Percentiles rank a stretch among this genome's conserved stretches.
phyloP scores from a whole-genome alignment of 2,329 filamentous ascomycete genomes.

The Lecanosticta acicola region DNA sequence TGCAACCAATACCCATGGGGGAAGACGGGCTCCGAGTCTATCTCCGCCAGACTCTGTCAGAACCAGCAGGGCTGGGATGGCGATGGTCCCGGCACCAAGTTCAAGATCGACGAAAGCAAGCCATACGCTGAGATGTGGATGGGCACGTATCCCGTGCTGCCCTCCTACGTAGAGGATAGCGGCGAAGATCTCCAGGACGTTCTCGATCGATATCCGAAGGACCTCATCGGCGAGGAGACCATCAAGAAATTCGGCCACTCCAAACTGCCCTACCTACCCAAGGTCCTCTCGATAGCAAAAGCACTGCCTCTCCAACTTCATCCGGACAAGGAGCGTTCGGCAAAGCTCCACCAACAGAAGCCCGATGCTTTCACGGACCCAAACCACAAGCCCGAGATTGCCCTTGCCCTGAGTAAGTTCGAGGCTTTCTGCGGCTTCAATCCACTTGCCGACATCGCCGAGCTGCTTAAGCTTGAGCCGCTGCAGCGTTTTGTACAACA shows the following conservation, averaged over 20 bases:
- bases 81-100: slow-evolving; percentile 41
- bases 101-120: slow-evolving; percentile 59
- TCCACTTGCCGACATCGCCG: slow-evolving; percentile 54
- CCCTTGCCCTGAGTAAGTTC: slow-evolving; percentile 64
- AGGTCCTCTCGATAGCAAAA: slow-evolving; percentile 70
- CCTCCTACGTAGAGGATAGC: slow-evolving; percentile 57
- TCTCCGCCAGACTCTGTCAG: slow-evolving; percentile 60
- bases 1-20: slow-evolving; percentile 66
- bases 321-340: slow-evolving; percentile 62
- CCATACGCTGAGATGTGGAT: slow-evolving; percentile 68
- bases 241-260: slow-evolving; percentile 55
- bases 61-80: slow-evolving; percentile 53
- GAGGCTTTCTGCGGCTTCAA: slow-evolving; percentile 75
- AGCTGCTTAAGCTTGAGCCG: slow-evolving; percentile 52
- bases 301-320: slow-evolving; percentile 71
- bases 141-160: slow-evolving; percentile 67
- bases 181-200: slow-evolving; percentile 61
- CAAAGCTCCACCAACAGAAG: slow-evolving; percentile 57
- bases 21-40: slow-evolving; percentile 58
- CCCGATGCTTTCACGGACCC: slow-evolving; percentile 63
- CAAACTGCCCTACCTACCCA: slow-evolving; percentile 67
- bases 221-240: slow-evolving; percentile 59
- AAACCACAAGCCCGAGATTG: slow-evolving; percentile 78
- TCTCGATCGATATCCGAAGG: slow-evolving; percentile 55
- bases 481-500: slow-evolving; percentile 51